Evolutionary conservation across 192 early-diverging fungal genomes (phyloP), one percentile per base, ranked within the genome.

Genomic region (Geranomyces michiganensis): DNA sequence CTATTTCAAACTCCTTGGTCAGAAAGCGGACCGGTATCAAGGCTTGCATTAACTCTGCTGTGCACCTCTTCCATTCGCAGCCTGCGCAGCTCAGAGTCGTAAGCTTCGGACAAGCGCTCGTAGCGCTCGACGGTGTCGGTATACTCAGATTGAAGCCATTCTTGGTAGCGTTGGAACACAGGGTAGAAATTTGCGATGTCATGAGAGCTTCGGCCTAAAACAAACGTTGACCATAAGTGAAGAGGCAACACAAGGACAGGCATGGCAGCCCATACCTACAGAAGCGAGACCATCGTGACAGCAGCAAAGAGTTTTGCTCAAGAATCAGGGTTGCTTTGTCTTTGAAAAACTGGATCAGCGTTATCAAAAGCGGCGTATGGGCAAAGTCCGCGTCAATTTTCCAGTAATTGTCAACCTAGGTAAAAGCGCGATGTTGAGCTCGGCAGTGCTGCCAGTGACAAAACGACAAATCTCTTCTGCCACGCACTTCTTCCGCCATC

Each of bases 211-310:
- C 64, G 59, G 68, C 81, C 81, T 82, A 51, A 19, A 24, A 8
- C 1, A 59, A 44, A 46, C 63, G n/a, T n/a, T 62, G 29, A 32
- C 17, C 31, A 36, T 48, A 51, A 30, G 56, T n/a, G 30, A 66
- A 4, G 15, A 68, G 0, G 33, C 24, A 26, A 53, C 19, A 24
- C 6, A 7, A 3, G 4, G 7, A 53, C 51, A 17, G 7, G 36
- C 5, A 44, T 27, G 29, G n/a, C 29, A 60, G 12, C 24, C 6
- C 33, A n/a, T 33, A 65, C 78, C 60, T 70, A 81, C 85, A 84
- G 66, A 86, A 86, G 24, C 85, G 56, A 43, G 64, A 62, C 85
- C 85, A 86, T 59, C 85, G 64, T 10, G 81, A 82, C 1, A 86
- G 41, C 15, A 86, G 65, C 12, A 86, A 62, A 17, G 71, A 43